phyloP scores from a whole-genome alignment of 805 yeast genomes.

The Yamadazyma sp. region DNA sequence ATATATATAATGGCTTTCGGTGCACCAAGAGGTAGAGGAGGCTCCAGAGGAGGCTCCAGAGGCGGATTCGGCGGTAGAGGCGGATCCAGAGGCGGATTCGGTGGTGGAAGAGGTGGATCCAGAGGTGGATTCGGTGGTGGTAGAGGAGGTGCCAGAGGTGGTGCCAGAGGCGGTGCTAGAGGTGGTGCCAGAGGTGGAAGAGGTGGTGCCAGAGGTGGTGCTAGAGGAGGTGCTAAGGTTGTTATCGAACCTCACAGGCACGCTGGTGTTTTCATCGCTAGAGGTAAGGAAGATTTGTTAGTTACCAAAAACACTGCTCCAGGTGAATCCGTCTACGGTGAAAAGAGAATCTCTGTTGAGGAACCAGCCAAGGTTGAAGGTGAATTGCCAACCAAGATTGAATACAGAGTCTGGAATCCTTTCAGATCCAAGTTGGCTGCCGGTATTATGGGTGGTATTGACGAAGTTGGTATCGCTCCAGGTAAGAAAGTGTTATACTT shows the following conservation, averaged over 20 bases:
- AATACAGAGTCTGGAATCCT: slow-evolving; percentile 99
- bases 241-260: slow-evolving; percentile 98
- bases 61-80: slow-evolving; percentile 52
- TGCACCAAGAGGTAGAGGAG: slow-evolving; percentile 65
- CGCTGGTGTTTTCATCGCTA: slow-evolving; percentile 97
- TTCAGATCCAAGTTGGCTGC: slow-evolving; percentile 99
- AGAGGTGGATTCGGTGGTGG: slow-evolving; percentile 33
- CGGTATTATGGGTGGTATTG: slow-evolving; percentile 99
- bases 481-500: slow-evolving; percentile 96
- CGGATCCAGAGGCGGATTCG: slow-evolving; percentile 52
- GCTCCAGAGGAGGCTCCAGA: slow-evolving; percentile 36
- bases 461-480: slow-evolving; percentile 95
- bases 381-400: slow-evolving; percentile 88
- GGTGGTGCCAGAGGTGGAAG: slow-evolving; percentile 58
- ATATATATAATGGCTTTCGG: slow-evolving; percentile 62
- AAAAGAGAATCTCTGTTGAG: slow-evolving; percentile 91
- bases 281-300: slow-evolving; percentile 98
- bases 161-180: slow-evolving; percentile 41
- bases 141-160: slow-evolving; percentile 35
- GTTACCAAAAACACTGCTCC: slow-evolving; percentile 97
- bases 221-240: slow-evolving; percentile 91
- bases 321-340: slow-evolving; percentile 98
- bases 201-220: slow-evolving; percentile 80
- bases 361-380: slow-evolving; percentile 89
- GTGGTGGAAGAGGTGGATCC: slow-evolving; percentile 55